phyloP scores from a whole-genome alignment of 768 basidiomycete species.

The Butyriboletus loyo region DNA sequence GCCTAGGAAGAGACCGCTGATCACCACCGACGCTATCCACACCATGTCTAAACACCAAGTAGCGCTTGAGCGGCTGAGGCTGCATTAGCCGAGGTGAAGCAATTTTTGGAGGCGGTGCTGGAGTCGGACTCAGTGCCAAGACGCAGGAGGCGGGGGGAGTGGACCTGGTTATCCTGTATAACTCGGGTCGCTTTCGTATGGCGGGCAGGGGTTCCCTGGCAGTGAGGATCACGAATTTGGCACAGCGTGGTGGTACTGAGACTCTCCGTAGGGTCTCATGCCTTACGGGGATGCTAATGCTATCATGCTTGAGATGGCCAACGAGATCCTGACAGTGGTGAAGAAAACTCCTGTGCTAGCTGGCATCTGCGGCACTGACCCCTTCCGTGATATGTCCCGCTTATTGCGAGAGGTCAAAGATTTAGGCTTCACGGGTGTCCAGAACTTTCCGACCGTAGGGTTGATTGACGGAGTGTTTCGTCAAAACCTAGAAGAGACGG shows the following conservation, averaged over 20 bases:
- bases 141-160: conserved; percentile 25
- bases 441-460: conserved; percentile 29
- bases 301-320: conserved; percentile 29
- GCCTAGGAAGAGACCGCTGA: not conserved
- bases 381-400: conserved; percentile 27
- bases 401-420: conserved; percentile 24
- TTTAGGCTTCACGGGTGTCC: conserved; percentile 26
- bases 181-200: conserved; percentile 31
- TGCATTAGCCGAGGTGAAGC: conserved; percentile 15
- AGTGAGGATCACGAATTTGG: conserved; percentile 11
- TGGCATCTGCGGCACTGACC: conserved; percentile 28
- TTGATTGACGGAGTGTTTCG: conserved; percentile 30
- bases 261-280: conserved; percentile 20
- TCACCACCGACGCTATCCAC: not conserved
- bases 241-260: not conserved
- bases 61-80: conserved; percentile 13
- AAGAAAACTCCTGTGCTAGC: conserved; percentile 28
- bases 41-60: conserved; percentile 20
- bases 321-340: conserved; percentile 27
- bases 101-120: conserved; percentile 27
- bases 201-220: conserved; percentile 31
- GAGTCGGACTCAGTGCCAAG: conserved; percentile 27
- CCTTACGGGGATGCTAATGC: conserved; percentile 29
- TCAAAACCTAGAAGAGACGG: conserved; percentile 29
- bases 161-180: conserved; percentile 31